Conservation (phyloP, 225 moss, liverwort and hornwort species). For the Anthoceros angustus region DNA sequence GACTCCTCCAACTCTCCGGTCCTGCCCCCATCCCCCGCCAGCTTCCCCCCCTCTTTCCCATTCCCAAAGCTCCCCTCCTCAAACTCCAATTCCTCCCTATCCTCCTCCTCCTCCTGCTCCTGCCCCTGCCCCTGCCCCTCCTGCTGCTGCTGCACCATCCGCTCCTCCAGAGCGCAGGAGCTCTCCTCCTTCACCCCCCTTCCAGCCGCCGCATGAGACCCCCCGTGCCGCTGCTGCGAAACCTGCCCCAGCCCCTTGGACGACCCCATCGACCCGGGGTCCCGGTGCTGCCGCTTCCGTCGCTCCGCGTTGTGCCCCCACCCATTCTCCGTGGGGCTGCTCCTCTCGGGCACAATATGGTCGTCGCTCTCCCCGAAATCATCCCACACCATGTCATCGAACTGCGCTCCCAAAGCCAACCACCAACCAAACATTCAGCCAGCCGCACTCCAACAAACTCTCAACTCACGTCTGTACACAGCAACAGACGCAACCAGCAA, state of each 20-base stretch:
- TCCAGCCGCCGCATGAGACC: no score
- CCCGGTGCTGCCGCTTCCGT: slow-evolving; percentile 12
- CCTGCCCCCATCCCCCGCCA: slow-evolving; percentile 11
- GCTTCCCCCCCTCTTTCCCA: neutral
- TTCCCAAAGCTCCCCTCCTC: slow-evolving; percentile 4
- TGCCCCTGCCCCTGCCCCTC: no score
- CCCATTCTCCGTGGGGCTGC: slow-evolving; percentile 9
- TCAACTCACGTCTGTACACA: neutral
- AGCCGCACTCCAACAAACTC: neutral
- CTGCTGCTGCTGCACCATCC: neutral
- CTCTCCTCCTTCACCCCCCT: neutral
- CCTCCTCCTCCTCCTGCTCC: neutral
- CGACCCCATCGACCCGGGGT: neutral
- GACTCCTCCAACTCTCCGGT: neutral
- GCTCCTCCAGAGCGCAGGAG: neutral
- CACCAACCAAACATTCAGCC: no score
- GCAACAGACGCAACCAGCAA: neutral
- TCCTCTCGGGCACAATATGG: slow-evolving; percentile 20
- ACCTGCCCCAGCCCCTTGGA: neutral
- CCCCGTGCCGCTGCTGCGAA: neutral
- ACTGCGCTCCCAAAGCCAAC: slow-evolving; percentile 10
- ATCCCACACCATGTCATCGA: slow-evolving; percentile 28
- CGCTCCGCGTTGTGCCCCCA: slow-evolving; percentile 10
- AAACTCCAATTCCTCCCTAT: neutral
- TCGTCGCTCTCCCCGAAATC: slow-evolving; percentile 24